phyloP scores from a whole-genome alignment of 2,329 filamentous ascomycete species.

The Nemania abortiva region DNA sequence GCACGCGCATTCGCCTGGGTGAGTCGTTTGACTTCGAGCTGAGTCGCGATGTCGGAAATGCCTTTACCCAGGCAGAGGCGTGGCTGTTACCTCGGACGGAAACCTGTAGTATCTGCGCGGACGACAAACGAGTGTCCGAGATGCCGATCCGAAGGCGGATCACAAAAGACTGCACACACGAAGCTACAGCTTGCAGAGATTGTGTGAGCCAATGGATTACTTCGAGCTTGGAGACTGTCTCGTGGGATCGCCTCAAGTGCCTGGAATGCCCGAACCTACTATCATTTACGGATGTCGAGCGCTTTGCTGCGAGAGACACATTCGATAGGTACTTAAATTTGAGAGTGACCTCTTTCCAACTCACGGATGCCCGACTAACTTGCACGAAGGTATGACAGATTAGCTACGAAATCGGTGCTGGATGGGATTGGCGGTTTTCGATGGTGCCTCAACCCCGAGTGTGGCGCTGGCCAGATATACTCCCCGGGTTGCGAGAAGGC shows the following conservation, averaged over 20 bases:
- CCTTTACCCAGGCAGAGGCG: conserved; percentile 50
- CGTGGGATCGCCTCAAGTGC: conserved; percentile 53
- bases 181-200: conserved; percentile 49
- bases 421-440: conserved; percentile 50
- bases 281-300: conserved; percentile 49
- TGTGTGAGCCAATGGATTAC: conserved; percentile 54
- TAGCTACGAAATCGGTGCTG: conserved; percentile 51
- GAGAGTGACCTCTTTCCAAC: not conserved
- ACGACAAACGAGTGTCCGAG: conserved; percentile 52
- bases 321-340: conserved; percentile 44
- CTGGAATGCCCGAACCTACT: conserved; percentile 53
- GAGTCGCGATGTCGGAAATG: conserved; percentile 44
- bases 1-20: conserved; percentile 43
- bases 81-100: conserved; percentile 51
- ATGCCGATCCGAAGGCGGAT: conserved; percentile 49
- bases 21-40: conserved; percentile 51
- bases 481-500: conserved; percentile 49
- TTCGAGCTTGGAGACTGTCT: conserved; percentile 47
- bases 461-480: conserved; percentile 56
- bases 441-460: conserved; percentile 55
- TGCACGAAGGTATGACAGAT: conserved; percentile 50
- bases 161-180: conserved; percentile 49
- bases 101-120: conserved; percentile 52
- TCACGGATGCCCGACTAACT: conserved; percentile 2
- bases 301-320: conserved; percentile 44